Evolutionary conservation across 108 stramenopile genomes (phyloP), one percentile per base, ranked within the genome.

Genomic region (Bacterosira constricta): DNA sequence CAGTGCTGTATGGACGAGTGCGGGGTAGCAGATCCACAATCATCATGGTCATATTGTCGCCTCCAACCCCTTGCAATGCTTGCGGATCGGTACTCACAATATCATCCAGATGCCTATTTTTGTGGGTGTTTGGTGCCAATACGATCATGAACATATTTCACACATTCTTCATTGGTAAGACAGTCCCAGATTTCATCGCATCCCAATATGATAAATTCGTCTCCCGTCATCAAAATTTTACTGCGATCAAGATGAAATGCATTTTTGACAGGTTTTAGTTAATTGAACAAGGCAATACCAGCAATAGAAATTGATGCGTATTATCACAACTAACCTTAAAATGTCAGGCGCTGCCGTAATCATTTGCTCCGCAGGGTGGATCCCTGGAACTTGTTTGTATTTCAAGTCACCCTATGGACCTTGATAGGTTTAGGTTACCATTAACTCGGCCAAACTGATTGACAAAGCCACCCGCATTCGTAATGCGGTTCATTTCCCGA

Each of bases 111-210:
- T 66, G 6, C 93, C 88, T 67, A 96, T 92, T 53, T 92, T 86
- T 47, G 67, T 23, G 88, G 86, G 23, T 66, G 37, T 70, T 85
- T 87, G 15, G 78, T 78, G 31, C 88, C 81, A 41, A 96, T 91
- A 18, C 94, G 88, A 49, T 80, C 72, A 15, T 81, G 82, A 12
- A 98, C 97, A 69, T 93, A 97, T 21, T 96, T 81, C 0, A 97
- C 94, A 12, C 96, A 93, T 63, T 90, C 81, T 81, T 98, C 94
- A 65, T 90, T 91, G 21, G 93, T 78, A 38, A 99, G 73, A 47
- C 96, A 96, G 60, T 99, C 99, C 97, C 97, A 99, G 47, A 99
- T 93, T 27, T 97, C 99, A 72, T 99, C 99, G 49, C 97, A 95
- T 4, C 95, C 99, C 46, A 99, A 54, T 34, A 99, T 71, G 57